These are phyloP conservation scores for Candida chilensis DNA, from an alignment of 805 yeast species.

Conservation along the genomic window DNA sequence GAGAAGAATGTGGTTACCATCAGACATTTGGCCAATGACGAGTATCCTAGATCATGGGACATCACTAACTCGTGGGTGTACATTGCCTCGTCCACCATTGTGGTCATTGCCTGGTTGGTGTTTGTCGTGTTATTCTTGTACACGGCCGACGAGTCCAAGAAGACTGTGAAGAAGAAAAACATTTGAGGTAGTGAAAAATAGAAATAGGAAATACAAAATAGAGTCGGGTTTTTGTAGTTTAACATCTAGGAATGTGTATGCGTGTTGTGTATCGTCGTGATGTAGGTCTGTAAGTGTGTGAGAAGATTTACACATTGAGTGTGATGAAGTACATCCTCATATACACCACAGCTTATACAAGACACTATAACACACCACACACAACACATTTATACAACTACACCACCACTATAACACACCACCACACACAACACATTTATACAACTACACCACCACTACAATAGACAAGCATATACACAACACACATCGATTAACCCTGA, in stretches of 20 bases:
- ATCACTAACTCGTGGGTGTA: slow-evolving; percentile 93
- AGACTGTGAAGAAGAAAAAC: slow-evolving; percentile 15
- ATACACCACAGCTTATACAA: neutral
- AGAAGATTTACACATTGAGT: no score
- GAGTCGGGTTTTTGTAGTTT: neutral
- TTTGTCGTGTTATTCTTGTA: slow-evolving; percentile 63
- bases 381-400: neutral
- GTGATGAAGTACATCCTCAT: no score
- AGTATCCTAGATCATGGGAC: slow-evolving; percentile 87
- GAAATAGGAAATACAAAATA: neutral
- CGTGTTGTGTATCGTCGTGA: no score
- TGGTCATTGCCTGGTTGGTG: slow-evolving; percentile 66
- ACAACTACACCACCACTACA: neutral
- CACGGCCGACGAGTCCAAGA: slow-evolving; percentile 16
- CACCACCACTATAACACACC: neutral
- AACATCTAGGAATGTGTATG: neutral
- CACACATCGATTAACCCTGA: neutral
- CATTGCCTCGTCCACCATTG: slow-evolving; percentile 58
- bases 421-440: neutral
- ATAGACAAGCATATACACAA: neutral
- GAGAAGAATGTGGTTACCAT: slow-evolving; percentile 70
- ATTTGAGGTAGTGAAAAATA: slow-evolving; percentile 1
- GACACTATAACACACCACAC: neutral
- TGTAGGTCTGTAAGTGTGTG: no score
- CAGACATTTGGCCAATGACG: slow-evolving; percentile 93